phyloP scores from a whole-genome alignment of 305 asterid genomes.

The Fraxinus latifolia region DNA sequence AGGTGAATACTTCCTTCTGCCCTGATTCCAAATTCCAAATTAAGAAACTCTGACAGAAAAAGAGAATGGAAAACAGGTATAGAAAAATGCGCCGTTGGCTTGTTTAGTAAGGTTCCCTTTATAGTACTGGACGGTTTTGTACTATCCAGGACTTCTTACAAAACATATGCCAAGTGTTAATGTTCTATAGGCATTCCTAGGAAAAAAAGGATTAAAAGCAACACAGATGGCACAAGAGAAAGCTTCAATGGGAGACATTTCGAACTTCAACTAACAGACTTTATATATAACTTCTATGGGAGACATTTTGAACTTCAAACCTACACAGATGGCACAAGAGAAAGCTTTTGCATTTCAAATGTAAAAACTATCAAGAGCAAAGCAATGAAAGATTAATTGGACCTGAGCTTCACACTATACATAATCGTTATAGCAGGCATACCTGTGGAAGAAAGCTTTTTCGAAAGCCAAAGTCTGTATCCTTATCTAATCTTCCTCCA shows the following conservation, averaged over 20 bases:
- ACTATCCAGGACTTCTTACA: not conserved
- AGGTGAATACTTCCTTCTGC: conserved; percentile 66
- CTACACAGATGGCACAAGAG: not conserved
- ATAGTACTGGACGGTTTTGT: not conserved
- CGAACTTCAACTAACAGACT: not conserved
- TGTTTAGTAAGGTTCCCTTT: not conserved
- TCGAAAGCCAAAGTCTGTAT: conserved; percentile 66
- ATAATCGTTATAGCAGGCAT: not conserved
- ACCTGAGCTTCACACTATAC: not conserved
- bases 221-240: too few relatives aligned
- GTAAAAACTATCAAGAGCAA: not conserved
- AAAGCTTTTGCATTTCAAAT: not conserved
- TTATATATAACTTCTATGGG: not conserved
- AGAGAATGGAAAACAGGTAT: not conserved
- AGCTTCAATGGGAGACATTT: too few relatives aligned
- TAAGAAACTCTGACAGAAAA: not conserved
- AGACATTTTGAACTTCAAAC: not conserved
- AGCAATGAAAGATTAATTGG: not conserved
- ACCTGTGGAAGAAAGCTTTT: conserved; percentile 85
- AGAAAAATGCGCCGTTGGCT: not conserved
- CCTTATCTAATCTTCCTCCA: conserved; percentile 65
- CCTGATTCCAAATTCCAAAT: conserved; percentile 38
- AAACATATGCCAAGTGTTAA: not conserved
- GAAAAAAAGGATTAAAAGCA: not conserved
- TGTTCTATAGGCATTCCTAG: not conserved